Evolutionary conservation across 495 filamentous ascomycete species (phyloP).

Genomic region (Schizothecium vesticola): DNA sequence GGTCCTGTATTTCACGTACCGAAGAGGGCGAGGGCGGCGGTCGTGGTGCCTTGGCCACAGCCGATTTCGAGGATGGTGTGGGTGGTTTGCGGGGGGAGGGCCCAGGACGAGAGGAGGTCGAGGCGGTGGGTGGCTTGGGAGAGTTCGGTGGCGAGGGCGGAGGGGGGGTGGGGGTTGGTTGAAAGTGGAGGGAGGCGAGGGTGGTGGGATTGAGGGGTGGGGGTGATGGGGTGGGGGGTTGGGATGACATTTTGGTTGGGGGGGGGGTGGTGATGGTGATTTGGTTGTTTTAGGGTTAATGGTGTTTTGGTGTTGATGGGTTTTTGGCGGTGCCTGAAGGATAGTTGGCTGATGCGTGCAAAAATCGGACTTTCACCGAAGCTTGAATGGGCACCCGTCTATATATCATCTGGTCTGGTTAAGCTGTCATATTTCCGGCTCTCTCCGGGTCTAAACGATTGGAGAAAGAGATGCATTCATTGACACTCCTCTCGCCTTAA

Average conservation of each 20-base stretch:
- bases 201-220: constrained; percentile 11
- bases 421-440: neutral
- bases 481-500: neutral
- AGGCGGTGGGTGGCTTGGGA: constrained; percentile 44
- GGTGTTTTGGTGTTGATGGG: neutral
- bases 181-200: constrained; percentile 27
- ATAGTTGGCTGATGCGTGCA: too few species aligned
- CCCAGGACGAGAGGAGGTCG: constrained; percentile 34
- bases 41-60: constrained; percentile 51
- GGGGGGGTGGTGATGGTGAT: neutral
- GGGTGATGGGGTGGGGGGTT: constrained; percentile 11
- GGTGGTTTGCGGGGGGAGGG: constrained; percentile 26
- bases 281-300: neutral
- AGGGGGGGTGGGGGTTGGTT: constrained; percentile 20
- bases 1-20: too few species aligned
- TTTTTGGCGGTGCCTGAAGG: too few species aligned
- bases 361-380: neutral
- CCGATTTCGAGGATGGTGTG: constrained; percentile 47
- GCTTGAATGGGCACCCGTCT: neutral
- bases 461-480: neutral
- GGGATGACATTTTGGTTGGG: neutral
- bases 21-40: constrained; percentile 41
- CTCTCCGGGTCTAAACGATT: neutral
- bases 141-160: constrained; percentile 28
- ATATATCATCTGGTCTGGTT: neutral